These are phyloP conservation scores for Huntiella abstrusa DNA, from an alignment of 2,329 filamentous ascomycete species.

Conservation along the genomic window DNA sequence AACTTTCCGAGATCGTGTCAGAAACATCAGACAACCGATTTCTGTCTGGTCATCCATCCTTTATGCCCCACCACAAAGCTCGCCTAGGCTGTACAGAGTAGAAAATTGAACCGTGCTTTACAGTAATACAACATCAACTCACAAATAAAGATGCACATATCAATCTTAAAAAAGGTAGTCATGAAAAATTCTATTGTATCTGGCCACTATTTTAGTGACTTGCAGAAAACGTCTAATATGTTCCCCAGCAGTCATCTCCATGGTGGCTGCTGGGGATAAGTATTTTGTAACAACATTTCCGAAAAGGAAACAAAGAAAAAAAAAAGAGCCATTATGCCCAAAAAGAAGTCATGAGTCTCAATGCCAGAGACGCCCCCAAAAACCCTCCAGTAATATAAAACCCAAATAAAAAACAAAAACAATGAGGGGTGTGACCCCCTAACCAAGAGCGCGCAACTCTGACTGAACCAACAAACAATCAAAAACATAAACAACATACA, in stretches of 20 bases:
- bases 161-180: no score
- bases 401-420: conserved; percentile 3
- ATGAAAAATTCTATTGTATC: no score
- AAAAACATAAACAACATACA: conserved; percentile 2
- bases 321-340: background rate
- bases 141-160: no score
- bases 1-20: no score
- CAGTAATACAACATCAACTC: no score
- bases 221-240: background rate
- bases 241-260: conserved; percentile 6
- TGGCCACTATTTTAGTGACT: no score
- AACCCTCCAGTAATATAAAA: background rate
- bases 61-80: no score
- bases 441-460: background rate
- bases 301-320: background rate
- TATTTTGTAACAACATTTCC: background rate
- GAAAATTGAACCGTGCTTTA: no score
- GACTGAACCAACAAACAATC: background rate
- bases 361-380: conserved; percentile 2
- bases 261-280: conserved; percentile 2
- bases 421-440: background rate
- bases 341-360: background rate
- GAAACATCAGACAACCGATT: no score
- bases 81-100: no score
- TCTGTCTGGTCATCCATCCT: no score